Evolutionary conservation across 306 rosid species (phyloP).

Genomic region (Casuarina cunninghamiana): DNA sequence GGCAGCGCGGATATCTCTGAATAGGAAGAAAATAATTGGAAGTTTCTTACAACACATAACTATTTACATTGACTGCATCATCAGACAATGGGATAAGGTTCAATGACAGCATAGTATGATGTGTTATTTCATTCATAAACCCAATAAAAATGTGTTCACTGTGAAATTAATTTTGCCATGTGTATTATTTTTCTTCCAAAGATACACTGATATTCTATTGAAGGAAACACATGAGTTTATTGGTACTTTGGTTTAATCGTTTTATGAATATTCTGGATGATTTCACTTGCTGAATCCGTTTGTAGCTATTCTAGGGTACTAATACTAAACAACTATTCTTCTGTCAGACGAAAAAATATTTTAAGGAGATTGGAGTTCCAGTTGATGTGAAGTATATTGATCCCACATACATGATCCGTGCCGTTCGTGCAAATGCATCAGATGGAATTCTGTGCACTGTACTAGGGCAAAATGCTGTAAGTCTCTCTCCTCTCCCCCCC

Average conservation of each 20-base stretch:
- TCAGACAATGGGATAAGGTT: not conserved
- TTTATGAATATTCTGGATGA: not conserved
- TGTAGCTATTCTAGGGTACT: conserved; percentile 10
- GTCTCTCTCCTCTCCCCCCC: conserved; percentile 24
- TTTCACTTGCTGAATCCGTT: not conserved
- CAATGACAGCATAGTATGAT: not conserved
- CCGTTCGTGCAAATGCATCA: conserved; percentile 94
- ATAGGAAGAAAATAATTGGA: not conserved
- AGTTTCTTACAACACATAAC: not conserved
- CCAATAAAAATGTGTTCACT: not conserved
- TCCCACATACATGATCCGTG: conserved; percentile 98
- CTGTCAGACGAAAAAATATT: conserved; percentile 67
- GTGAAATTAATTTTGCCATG: not conserved
- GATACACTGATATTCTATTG: not conserved
- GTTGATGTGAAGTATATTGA: conserved; percentile 95
- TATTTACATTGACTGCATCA: not conserved
- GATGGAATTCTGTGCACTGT: conserved; percentile 97
- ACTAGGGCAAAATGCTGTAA: conserved; percentile 95
- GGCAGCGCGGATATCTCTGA: not conserved
- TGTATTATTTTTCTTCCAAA: not conserved
- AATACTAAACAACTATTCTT: conserved; percentile 10
- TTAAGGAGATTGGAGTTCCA: conserved; percentile 70
- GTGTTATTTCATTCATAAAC: not conserved
- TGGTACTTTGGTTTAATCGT: not conserved
- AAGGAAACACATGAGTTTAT: not conserved